Evolutionary conservation across 768 basidiomycete genomes (phyloP).

Genomic region (Leccinum boreale): DNA sequence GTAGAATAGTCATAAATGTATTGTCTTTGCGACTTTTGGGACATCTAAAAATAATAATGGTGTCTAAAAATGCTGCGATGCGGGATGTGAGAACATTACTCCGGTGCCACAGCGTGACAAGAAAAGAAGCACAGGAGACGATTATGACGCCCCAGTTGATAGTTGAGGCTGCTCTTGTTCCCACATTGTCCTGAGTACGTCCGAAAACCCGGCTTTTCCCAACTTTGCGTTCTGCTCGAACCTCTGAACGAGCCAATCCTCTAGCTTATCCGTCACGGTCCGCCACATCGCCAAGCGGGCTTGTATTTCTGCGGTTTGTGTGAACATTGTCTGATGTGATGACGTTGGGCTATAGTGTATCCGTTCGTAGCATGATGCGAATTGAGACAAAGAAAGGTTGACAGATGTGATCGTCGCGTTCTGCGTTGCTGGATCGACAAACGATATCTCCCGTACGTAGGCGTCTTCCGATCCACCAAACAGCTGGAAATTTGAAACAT

Average conservation of each 20-base stretch:
- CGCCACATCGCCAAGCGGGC: slow-evolving; percentile 79
- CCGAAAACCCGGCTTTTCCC: slow-evolving; percentile 87
- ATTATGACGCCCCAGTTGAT: slow-evolving; percentile 30
- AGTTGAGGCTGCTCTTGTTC: slow-evolving; percentile 59
- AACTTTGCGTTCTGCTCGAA: slow-evolving; percentile 91
- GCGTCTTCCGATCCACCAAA: slow-evolving; percentile 94
- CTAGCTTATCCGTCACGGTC: slow-evolving; percentile 76
- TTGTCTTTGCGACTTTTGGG: slow-evolving; percentile 22
- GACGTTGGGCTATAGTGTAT: slow-evolving; percentile 82
- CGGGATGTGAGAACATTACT: slow-evolving; percentile 1
- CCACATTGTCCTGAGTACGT: slow-evolving; percentile 78
- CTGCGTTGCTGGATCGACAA: slow-evolving; percentile 81
- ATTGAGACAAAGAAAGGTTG: slow-evolving; percentile 93
- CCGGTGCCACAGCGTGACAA: slow-evolving; percentile 6
- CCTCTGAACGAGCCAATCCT: slow-evolving; percentile 81
- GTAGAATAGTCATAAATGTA: slow-evolving; percentile 30
- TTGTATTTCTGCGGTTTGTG: slow-evolving; percentile 91
- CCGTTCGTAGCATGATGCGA: slow-evolving; percentile 87
- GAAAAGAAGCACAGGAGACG: slow-evolving; percentile 3
- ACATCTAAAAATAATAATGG: slow-evolving; percentile 18
- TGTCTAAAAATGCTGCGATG: slow-evolving; percentile 22
- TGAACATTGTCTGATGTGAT: slow-evolving; percentile 63
- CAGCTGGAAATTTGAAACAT: slow-evolving; percentile 43
- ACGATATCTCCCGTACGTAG: slow-evolving; percentile 92
- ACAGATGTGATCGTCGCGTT: slow-evolving; percentile 84